These are phyloP conservation scores for Neurospora sp. DNA, from an alignment of 495 filamentous ascomycete genomes.

Conservation along the genomic window DNA sequence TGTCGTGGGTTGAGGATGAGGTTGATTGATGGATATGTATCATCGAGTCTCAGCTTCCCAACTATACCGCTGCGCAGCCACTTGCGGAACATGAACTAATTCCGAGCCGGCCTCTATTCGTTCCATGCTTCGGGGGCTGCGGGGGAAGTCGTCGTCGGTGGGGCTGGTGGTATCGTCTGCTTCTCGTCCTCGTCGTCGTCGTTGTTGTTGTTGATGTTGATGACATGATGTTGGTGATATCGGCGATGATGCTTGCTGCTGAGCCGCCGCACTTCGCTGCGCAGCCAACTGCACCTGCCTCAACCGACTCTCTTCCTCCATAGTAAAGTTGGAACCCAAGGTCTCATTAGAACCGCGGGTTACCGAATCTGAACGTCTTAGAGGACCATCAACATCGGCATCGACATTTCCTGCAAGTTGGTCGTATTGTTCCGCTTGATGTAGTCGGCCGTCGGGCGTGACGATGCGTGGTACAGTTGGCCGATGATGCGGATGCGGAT, in stretches of 20 bases:
- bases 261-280: neutral
- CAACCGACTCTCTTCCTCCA: conserved; percentile 31
- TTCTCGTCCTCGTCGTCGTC: neutral
- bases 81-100: conserved; percentile 41
- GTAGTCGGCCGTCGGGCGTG: conserved; percentile 17
- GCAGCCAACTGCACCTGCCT: conserved; percentile 9
- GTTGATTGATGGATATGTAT: no score
- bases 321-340: conserved; percentile 42
- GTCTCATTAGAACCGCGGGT: conserved; percentile 31
- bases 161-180: neutral
- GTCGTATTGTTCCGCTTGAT: neutral
- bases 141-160: conserved; percentile 10
- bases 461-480: conserved; percentile 29
- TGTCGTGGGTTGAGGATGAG: neutral
- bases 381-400: neutral
- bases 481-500: conserved; percentile 19
- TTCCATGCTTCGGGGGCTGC: conserved; percentile 28
- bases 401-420: neutral
- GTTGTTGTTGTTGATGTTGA: neutral
- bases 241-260: neutral
- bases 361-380: conserved; percentile 7
- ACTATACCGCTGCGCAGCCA: conserved; percentile 40
- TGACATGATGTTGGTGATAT: neutral
- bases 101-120: conserved; percentile 31
- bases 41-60: conserved; percentile 32